Conservation (phyloP, 306 rosid genomes). For the Mucuna pruriens region DNA sequence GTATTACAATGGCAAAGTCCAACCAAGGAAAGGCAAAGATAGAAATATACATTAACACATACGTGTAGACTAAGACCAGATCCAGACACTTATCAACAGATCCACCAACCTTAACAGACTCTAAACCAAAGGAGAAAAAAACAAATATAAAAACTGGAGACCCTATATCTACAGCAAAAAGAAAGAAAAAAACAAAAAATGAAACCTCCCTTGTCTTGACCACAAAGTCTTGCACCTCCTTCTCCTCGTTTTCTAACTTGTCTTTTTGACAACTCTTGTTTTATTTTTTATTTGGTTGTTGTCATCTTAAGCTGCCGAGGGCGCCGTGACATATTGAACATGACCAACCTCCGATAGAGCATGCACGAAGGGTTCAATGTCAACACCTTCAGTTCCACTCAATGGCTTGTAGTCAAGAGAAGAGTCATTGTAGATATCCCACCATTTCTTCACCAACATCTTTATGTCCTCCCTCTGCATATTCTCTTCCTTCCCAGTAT, state of each 20-base stretch:
- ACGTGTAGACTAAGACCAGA: background rate
- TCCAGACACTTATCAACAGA: background rate
- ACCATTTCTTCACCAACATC: conserved; percentile 75
- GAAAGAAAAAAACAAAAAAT: background rate
- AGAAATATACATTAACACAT: background rate
- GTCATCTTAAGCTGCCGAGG: conserved; percentile 67
- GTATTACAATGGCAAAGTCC: conserved; percentile 17
- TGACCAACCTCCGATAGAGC: conserved; percentile 58
- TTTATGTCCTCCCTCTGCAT: conserved; percentile 85
- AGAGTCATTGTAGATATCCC: conserved; percentile 67
- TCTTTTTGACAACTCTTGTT: background rate
- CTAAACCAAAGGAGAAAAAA: background rate
- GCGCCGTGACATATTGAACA: conserved; percentile 60
- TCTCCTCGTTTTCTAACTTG: background rate
- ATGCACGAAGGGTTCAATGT: conserved; percentile 49
- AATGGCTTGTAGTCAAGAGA: conserved; percentile 55
- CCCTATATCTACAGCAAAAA: background rate
- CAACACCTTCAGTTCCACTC: conserved; percentile 28
- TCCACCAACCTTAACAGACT: conserved; percentile 17
- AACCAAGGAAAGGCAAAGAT: background rate
- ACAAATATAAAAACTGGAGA: background rate
- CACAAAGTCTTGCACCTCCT: conserved; percentile 12
- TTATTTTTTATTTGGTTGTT: background rate
- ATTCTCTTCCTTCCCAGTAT: conserved; percentile 75
- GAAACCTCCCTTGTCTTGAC: background rate